Base-by-base conservation (phyloP, 768 basidiomycete genomes). In the Rhizopogon vulgaris region DNA sequence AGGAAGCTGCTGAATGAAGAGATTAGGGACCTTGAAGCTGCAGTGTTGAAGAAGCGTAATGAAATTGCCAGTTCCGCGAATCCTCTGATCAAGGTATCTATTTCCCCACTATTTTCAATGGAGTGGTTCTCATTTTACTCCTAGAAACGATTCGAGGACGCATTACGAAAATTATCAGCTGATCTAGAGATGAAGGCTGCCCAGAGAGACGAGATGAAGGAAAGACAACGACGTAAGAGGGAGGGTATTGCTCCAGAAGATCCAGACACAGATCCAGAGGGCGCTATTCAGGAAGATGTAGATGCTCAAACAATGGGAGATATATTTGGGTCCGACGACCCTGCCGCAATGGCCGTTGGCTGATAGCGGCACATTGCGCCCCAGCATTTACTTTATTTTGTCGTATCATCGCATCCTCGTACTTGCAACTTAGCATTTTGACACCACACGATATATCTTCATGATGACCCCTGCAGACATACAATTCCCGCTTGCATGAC, bases 141-240 rank as follows among this genome's bases (percentile, higher is more conserved):
- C 60, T 27, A 94, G 87, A 87, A 87, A 80, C 93, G 93, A 34
- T 94, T 95, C 69, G 91, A 94, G 65, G 94, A 95, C 64, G 87
- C 89, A 15, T 69, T 94, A 61, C 90, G 85, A 74, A 96, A 95
- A 69, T 75, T 96, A 43, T 79, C 84, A 10, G 80, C 83, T 34
- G 93, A 96, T 63, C 72, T 94, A 28, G 93, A 94, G 57, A 83
- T 85, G 79, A 94, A 94, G 64, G 71, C 78, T 9, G 78, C 78
- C 1, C 90, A 92, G 63, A 77, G 85, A 51, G 90, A 92, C 57
- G 87, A 87, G 59, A 70, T 92, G 65, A 83, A 82, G 60, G 89
- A 91, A 69, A 77, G 83, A 61, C 84, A 84, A 59, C 77, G 85
- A 40, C 67, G 83, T 63, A 76, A 77, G 65, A 87, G 87, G 60